Evolutionary conservation across 2,329 filamentous ascomycete species (phyloP).

Genomic region (Colletotrichum sp.): DNA sequence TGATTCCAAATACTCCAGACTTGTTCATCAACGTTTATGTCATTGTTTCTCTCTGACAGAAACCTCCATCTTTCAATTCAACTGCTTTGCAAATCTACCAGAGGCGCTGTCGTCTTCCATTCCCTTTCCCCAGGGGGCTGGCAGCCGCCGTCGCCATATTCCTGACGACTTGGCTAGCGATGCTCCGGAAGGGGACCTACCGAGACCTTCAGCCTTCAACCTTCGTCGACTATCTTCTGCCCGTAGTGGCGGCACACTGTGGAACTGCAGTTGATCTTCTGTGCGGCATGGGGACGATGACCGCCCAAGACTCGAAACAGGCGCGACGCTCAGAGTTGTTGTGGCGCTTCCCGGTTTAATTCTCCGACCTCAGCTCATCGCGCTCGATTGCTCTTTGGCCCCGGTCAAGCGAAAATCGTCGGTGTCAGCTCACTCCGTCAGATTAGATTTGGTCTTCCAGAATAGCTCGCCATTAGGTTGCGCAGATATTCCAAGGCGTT

Average conservation of each 20-base stretch:
- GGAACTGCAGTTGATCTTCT: not conserved
- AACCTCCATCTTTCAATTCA: not conserved
- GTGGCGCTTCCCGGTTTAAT: not conserved
- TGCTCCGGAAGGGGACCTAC: not conserved
- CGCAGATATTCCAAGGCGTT: not conserved
- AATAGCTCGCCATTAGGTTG: not conserved
- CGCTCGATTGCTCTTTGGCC: not conserved
- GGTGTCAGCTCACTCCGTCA: not conserved
- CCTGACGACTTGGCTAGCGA: not conserved
- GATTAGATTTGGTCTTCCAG: not conserved
- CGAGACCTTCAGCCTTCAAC: not conserved
- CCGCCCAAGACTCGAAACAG: not conserved
- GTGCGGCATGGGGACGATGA: not conserved
- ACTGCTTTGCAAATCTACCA: not conserved
- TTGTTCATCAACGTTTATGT: not conserved
- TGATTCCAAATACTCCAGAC: slow-evolving; percentile 6
- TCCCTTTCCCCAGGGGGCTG: not conserved
- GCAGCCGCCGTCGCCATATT: not conserved
- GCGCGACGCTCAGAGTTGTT: not conserved
- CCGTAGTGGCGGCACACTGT: not conserved
- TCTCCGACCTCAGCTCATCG: not conserved
- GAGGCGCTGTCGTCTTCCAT: not conserved
- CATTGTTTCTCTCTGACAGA: not conserved
- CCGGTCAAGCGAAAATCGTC: not conserved
- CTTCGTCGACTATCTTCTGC: not conserved